Base-by-base conservation (phyloP, 176 grass and related monocot genomes). In the Ensete ventricosum region DNA sequence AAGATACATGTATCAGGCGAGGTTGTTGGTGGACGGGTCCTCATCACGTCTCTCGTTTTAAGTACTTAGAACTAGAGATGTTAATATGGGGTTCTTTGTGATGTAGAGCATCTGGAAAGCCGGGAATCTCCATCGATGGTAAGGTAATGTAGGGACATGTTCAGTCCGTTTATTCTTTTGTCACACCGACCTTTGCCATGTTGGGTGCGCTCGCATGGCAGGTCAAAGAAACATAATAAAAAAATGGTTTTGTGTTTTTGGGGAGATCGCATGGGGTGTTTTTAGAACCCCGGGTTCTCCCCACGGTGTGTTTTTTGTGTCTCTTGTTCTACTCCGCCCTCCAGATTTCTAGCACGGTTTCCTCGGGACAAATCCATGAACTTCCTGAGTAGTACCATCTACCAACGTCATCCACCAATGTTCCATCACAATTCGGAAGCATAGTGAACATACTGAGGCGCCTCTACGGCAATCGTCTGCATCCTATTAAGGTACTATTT, bases 201-300 rank as follows among this genome's bases (percentile, higher is more conserved):
- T 75, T 43, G 73, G 73, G 73, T 75, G 73, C 73, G 73, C 73
- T 75, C 73, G 54, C 73, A 48, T 75, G 73, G 73, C 73, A 75
- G 73, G 73, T 75, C 73, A 74, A 25, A 19, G 14, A 75, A 57
- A 3, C 50, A 51, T 51, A 70, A 70, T 70, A 70, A 70, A 70
- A 50, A 11, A 50, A 51, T 1, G 10, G 12, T 70, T 50, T 67
- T 43, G 64, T 11, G 25, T 25, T 5, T 50, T 19, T 69, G 67
- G 67, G 67, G 67, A 43, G 67, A 51, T 70, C 67, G 67, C 67
- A 70, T 52, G 67, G 67, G 67, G 67, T 70, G 10, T 8, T 70
- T 43, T 67, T 29, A 9, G 43, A 16, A 14, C 67, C 67, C 67
- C 16, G 67, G 67, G 34, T 70, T 48, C 43, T 43, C 67, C 43